Evolutionary conservation across 2,329 filamentous ascomycete species (phyloP).

Genomic region (Alternaria novae-zelandiae): DNA sequence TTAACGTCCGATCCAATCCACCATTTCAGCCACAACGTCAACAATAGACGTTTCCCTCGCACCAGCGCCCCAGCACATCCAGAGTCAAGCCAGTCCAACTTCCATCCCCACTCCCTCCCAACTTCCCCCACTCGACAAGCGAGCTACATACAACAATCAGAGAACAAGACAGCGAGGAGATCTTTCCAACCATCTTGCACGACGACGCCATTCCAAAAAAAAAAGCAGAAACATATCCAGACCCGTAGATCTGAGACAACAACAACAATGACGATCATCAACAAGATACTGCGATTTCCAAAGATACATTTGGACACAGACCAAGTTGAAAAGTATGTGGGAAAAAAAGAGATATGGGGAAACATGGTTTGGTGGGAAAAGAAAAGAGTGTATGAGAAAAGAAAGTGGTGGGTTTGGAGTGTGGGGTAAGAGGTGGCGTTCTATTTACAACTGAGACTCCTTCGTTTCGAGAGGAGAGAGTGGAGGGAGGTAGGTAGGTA

Average conservation of each 20-base stretch:
- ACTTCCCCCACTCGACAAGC: neutral
- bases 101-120: neutral
- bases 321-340: slow-evolving; percentile 3
- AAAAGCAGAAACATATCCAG: slow-evolving; percentile 1
- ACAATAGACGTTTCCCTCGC: neutral
- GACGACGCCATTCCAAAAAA: slow-evolving; percentile 1
- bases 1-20: slow-evolving; percentile 10
- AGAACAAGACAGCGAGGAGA: neutral
- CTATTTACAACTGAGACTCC: slow-evolving; percentile 1
- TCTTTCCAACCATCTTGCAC: slow-evolving; percentile 10
- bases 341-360: neutral
- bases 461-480: neutral
- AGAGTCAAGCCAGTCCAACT: neutral
- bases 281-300: neutral
- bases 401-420: neutral
- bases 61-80: neutral
- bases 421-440: neutral
- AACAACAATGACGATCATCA: neutral
- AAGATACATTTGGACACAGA: slow-evolving; percentile 5
- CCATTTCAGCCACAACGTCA: neutral
- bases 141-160: neutral
- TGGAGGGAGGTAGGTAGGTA: neutral
- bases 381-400: neutral
- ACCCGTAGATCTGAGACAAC: slow-evolving; percentile 3
- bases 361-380: slow-evolving; percentile 1